Base-by-base conservation (phyloP, 1,284 basidiomycete species). In the Moesziomyces parantarcticus region DNA sequence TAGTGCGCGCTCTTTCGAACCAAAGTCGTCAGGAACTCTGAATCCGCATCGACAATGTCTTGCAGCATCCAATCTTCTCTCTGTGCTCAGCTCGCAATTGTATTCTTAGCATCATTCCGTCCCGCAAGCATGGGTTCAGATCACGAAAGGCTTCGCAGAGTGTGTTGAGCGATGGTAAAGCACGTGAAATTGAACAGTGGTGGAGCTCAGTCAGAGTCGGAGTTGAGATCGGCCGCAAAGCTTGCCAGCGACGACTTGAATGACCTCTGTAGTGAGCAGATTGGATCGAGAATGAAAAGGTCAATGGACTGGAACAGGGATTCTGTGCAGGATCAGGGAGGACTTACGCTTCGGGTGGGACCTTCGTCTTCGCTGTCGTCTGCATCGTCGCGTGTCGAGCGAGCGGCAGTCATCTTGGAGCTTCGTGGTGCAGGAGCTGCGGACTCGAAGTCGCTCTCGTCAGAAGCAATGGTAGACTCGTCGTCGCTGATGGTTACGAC, bases 151-250 rank as follows among this genome's bases (percentile, higher is more conserved):
- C 34, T 36, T 14, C 14, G 34, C 14, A 36, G 3, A 16, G 34
- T 36, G 29, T 29, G 29, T 29, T 29, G 29, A 2, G 29, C n/a
- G n/a, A n/a, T n/a, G n/a, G 4, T 26, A 8, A 26, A 5, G 4
- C 5, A 26, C 25, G 3, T 32, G 29, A 11, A 32, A 32, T 11
- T 13, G 29, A 3, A 13, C 29, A 11, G 25, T 39, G 22, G 9
- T 5, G 16, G 8, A 26, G 16, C 22, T 50, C 32, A 74, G 21
- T 74, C 66, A 8, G 66, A 74, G 20, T 70, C 71, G 6, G 66
- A 70, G 42, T 70, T 74, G 56, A 74, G 62, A 23, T 59, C 71
- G 5, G 71, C 66, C 10, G 57, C 71, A 32, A 70, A 74, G 62
- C 66, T 70, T 7, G 71, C 71, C 6, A 74, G 53, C 3, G 66